These are phyloP conservation scores for Pseudogymnoascus verrucosus DNA, from an alignment of 2,329 filamentous ascomycete species.

Conservation along the genomic window DNA sequence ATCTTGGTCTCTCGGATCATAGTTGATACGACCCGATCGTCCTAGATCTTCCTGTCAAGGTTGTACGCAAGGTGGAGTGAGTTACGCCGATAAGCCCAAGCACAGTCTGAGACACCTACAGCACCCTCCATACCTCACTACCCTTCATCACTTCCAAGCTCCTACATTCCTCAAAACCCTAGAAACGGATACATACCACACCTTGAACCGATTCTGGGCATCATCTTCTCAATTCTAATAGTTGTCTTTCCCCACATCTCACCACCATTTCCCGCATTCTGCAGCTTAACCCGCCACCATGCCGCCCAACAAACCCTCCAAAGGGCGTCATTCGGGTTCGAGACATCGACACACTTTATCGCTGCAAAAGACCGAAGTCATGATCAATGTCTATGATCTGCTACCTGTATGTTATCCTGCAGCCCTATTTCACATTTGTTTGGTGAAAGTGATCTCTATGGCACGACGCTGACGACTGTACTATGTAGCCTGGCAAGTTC, in stretches of 20 bases:
- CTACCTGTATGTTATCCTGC: conserved; percentile 48
- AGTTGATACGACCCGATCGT: background rate
- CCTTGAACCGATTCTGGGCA: background rate
- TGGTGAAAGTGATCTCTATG: background rate
- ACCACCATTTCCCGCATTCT: background rate
- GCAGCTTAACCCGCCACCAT: background rate
- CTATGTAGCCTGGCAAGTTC: conserved; percentile 57
- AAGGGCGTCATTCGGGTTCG: background rate
- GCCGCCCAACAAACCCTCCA: conserved; percentile 6
- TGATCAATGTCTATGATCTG: conserved; percentile 72
- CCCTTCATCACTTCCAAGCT: background rate
- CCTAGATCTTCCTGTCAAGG: background rate
- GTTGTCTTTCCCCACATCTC: background rate
- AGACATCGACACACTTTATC: conserved; percentile 59
- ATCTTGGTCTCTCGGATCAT: background rate
- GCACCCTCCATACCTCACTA: background rate
- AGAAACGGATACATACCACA: background rate
- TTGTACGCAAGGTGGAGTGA: background rate
- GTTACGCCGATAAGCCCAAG: background rate
- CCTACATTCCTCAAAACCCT: background rate
- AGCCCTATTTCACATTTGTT: background rate
- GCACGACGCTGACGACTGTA: background rate
- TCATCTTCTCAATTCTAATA: background rate
- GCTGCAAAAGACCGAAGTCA: conserved; percentile 62
- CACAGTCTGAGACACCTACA: background rate